Percentiles rank a stretch among this genome's conserved stretches.
Evolutionary conservation across 345 rosid genomes (phyloP).

Genomic region (Theobroma cacao): DNA sequence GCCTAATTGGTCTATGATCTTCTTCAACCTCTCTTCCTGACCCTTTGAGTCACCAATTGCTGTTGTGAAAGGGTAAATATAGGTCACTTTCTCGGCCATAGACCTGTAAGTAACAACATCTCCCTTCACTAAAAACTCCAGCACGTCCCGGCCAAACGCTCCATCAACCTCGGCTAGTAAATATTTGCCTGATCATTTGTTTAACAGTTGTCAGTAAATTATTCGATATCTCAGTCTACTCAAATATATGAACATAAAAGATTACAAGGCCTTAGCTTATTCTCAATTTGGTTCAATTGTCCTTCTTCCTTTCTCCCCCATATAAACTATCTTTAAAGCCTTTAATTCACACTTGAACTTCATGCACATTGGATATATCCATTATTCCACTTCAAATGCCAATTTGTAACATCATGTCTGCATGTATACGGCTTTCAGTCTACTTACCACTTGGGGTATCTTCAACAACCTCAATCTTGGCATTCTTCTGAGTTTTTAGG

Average conservation of each 20-base stretch:
- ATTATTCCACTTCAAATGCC: not conserved
- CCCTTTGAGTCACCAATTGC: conserved; percentile 89
- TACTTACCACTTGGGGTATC: conserved; percentile 68
- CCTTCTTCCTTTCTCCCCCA: no score
- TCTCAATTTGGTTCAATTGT: not conserved
- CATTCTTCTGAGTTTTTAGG: conserved; percentile 66
- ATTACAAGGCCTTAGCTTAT: not conserved
- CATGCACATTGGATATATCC: not conserved
- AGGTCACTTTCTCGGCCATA: conserved; percentile 80
- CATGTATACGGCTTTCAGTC: not conserved
- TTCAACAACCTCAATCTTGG: conserved; percentile 49
- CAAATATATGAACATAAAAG: not conserved
- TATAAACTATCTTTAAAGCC: not conserved
- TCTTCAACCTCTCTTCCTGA: conserved; percentile 76
- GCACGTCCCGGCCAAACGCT: conserved; percentile 67
- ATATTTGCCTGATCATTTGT: conserved; percentile 58
- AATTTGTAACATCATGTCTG: not conserved
- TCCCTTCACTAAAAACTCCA: conserved; percentile 78
- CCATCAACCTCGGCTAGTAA: conserved; percentile 76
- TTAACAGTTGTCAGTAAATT: not conserved
- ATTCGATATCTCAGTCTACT: not conserved
- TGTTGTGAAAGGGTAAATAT: conserved; percentile 88
- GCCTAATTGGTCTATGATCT: conserved; percentile 56
- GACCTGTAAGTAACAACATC: conserved; percentile 73
- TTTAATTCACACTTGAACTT: not conserved